phyloP scores from a whole-genome alignment of 768 basidiomycete species.

The Neoboletus subvelutipes region DNA sequence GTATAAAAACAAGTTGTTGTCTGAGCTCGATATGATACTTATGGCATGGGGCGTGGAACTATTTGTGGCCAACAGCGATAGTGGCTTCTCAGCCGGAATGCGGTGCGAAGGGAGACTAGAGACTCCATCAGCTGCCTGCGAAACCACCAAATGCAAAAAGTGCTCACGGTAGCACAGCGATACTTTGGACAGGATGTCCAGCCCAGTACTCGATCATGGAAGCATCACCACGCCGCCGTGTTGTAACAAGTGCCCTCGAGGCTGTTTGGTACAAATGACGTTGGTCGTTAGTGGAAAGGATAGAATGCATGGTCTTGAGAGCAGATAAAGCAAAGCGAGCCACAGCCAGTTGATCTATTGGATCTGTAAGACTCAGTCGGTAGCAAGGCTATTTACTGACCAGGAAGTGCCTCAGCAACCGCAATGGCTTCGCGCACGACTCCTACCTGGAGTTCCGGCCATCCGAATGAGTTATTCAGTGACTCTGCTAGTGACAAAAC shows the following conservation, averaged over 20 bases:
- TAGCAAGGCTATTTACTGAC: constrained; percentile 40
- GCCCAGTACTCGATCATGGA: constrained; percentile 85
- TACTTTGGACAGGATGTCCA: constrained; percentile 71
- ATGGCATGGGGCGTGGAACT: constrained; percentile 38
- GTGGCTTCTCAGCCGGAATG: constrained; percentile 69
- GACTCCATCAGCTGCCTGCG: constrained; percentile 5
- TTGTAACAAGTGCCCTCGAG: constrained; percentile 67
- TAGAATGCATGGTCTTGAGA: constrained; percentile 66
- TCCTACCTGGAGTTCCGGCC: constrained; percentile 93
- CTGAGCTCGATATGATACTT: constrained; percentile 53
- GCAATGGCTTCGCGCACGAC: constrained; percentile 91
- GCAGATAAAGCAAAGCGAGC: constrained; percentile 90
- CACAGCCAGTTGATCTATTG: constrained; percentile 76
- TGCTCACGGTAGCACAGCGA: constrained; percentile 74
- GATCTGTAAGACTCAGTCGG: constrained; percentile 4
- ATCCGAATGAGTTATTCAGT: constrained; percentile 67
- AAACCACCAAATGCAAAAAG: constrained; percentile 1
- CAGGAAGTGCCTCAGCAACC: constrained; percentile 88
- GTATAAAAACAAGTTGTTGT: constrained; percentile 84
- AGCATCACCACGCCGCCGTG: constrained; percentile 73
- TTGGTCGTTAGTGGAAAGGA: constrained; percentile 77
- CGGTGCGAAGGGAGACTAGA: constrained; percentile 69
- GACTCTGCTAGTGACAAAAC: constrained; percentile 40
- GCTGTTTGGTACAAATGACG: constrained; percentile 73
- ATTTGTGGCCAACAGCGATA: constrained; percentile 49